These are phyloP conservation scores for Nakazawaea molendinolei DNA, from an alignment of 805 yeast genomes.

Conservation along the genomic window DNA sequence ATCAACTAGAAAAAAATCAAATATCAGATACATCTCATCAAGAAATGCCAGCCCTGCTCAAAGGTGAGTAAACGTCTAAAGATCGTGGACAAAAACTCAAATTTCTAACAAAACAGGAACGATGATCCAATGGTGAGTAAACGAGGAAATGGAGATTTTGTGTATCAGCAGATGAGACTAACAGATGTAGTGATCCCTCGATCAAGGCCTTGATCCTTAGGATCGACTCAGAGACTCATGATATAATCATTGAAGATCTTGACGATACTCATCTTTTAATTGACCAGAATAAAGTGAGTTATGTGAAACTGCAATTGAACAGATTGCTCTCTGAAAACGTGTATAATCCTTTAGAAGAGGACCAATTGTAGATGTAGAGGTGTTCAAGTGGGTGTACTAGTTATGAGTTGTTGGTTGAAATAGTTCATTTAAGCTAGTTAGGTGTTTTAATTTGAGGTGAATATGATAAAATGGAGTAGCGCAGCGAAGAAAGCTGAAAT, in stretches of 20 bases:
- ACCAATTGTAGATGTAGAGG: too few relatives aligned
- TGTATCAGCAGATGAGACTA: too few relatives aligned
- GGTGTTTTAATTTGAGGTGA: too few relatives aligned
- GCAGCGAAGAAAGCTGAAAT: too few relatives aligned
- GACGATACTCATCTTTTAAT: constrained; percentile 89
- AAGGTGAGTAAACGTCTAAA: constrained; percentile 4
- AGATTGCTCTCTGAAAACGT: constrained; percentile 73
- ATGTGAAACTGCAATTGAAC: constrained; percentile 72
- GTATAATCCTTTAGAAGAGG: constrained; percentile 78
- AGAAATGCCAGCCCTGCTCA: constrained; percentile 10
- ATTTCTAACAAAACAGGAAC: constrained; percentile 21
- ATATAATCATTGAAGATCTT: constrained; percentile 67
- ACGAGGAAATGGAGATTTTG: background rate
- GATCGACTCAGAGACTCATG: constrained; percentile 71
- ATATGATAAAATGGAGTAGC: too few relatives aligned
- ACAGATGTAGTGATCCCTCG: constrained; percentile 68
- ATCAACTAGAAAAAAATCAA: constrained; percentile 11
- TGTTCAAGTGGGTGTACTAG: too few relatives aligned
- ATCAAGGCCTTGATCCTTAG: constrained; percentile 79
- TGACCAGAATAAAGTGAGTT: constrained; percentile 68
- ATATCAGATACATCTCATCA: background rate
- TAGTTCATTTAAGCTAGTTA: too few relatives aligned
- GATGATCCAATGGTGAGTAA: constrained; percentile 35
- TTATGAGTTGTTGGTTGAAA: too few relatives aligned
- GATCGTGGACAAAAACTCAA: background rate